Base-by-base conservation (phyloP, 768 basidiomycete species). In the Tricholoma flavovirens region DNA sequence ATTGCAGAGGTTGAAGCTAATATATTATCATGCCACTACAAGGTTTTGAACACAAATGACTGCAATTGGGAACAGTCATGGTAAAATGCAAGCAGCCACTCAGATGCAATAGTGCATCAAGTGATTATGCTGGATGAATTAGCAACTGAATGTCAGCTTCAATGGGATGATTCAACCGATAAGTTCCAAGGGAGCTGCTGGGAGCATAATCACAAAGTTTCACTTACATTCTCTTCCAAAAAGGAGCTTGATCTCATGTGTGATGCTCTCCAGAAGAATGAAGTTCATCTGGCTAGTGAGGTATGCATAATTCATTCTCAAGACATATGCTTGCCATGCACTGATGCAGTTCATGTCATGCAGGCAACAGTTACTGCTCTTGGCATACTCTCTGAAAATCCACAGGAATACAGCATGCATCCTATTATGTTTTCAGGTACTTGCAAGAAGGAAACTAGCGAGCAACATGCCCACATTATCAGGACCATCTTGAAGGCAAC, bases 211-310 rank as follows among this genome's bases (percentile, higher is more conserved):
- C n/a, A n/a, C n/a, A n/a, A n/a, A n/a, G 63, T 56, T 7, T 65
- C 69, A 0, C 14, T 71, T 1, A 68, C 69, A 0, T 42, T 69
- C 11, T 56, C 71, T 0, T 58, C 59, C 49, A 53, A 65, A 5
- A 57, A 71, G 17, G 62, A 51, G 68, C 62, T 9, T 30, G 35
- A 36, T 36, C 35, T 36, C 35, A 36, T 14, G 35, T 36, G 35
- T 14, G 35, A 36, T 36, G 14, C 35, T 36, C 35, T 36, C 35
- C 35, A 36, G 35, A 36, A 36, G 3, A 36, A 36, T 36, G 9
- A n/a, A n/a, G n/a, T n/a, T n/a, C n/a, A n/a, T n/a, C n/a, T n/a
- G n/a, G n/a, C n/a, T n/a, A n/a, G n/a, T 3, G 14, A 14, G 14
- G 35, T 14, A 36, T 36, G 35, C 35, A 36, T 36, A 30, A 30